phyloP scores from a whole-genome alignment of 2,329 filamentous ascomycete genomes.

The Decorospora gaudefroyi region DNA sequence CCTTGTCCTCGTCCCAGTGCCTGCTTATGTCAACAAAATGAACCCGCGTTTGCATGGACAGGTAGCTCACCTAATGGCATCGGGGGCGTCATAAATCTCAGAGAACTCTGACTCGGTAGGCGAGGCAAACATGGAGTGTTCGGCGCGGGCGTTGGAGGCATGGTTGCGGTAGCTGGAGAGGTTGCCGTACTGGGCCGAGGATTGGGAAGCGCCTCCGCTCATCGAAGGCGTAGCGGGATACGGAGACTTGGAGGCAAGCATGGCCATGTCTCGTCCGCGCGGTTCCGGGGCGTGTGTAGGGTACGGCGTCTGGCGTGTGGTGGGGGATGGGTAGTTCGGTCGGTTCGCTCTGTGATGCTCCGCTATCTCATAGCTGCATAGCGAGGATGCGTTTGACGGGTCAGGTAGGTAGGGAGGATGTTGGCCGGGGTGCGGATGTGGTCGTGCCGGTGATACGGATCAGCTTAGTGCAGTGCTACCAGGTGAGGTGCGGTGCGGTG shows the following conservation, averaged over 20 bases:
- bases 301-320: too few species aligned
- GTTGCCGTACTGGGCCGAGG: conserved; percentile 43
- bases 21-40: conserved; percentile 45
- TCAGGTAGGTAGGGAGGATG: conserved; percentile 2
- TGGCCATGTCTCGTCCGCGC: conserved; percentile 62
- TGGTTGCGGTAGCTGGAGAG: conserved; percentile 46
- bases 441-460: conserved; percentile 18
- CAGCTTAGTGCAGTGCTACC: conserved; percentile 12
- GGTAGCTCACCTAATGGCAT: conserved; percentile 55
- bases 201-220: conserved; percentile 36
- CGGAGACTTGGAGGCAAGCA: conserved; percentile 75
- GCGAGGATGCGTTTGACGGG: conserved; percentile 10
- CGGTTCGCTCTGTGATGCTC: conserved; percentile 7
- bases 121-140: conserved; percentile 68
- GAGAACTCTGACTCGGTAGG: conserved; percentile 94
- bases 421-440: conserved; percentile 11
- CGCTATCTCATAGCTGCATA: conserved; percentile 23
- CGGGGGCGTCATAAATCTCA: conserved; percentile 71
- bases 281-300: conserved; percentile 4
- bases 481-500: too few species aligned
- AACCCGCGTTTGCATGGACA: too few species aligned
- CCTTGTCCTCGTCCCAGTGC: conserved; percentile 85
- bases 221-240: conserved; percentile 65
- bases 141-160: conserved; percentile 37
- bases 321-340: conserved; percentile 5